Base-by-base conservation (phyloP, 495 filamentous ascomycete species). In the Aspergillus diversus region DNA sequence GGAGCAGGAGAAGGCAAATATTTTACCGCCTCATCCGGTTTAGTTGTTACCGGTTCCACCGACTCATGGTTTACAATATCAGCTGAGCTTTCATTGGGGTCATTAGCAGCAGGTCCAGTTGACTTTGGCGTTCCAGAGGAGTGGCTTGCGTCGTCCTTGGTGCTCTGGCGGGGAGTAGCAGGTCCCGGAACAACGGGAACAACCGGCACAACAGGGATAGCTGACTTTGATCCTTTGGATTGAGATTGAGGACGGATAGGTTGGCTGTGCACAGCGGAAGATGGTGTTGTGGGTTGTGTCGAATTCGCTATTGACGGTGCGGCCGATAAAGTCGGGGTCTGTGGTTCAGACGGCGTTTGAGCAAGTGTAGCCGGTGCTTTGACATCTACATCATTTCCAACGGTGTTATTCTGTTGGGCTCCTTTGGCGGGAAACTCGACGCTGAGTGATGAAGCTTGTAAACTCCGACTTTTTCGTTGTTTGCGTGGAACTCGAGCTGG, bases 221-320 rank as follows among this genome's bases (percentile, higher is more conserved):
- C 74, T 7, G 83, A 72, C 64, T 85, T 83, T 15, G 78, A 65
- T 9, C 73, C 50, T 64, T 83, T 76, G 4, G 71, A 56, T 46
- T 82, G 80, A 17, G 74, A 70, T 66, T 76, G 84, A 57, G 76
- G 67, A 33, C 71, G 76, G 5, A 66, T 65, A 11, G 68, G 59
- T 21, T 57, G 63, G 27, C 74, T 68, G 34, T 73, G 70, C 46
- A 76, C 67, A 6, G 73, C 73, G 0, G 90, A 89, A 9, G 86
- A 89, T 16, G 90, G 88, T 0, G 89, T 90, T 5, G 91, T 90
- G 5, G 89, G 88, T 34, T 90, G 86, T 0, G 89, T 91, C 0
- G 84, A 85, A 61, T 87, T 77, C 49, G 76, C 75, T 69, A 92
- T 89, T 7, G 89, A 91, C 7, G 84, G 82, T 51, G 83, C 85